Evolutionary conservation across 805 yeast species (phyloP), one percentile per base, ranked within the genome.

Genomic region (Ogataea pignaliae): DNA sequence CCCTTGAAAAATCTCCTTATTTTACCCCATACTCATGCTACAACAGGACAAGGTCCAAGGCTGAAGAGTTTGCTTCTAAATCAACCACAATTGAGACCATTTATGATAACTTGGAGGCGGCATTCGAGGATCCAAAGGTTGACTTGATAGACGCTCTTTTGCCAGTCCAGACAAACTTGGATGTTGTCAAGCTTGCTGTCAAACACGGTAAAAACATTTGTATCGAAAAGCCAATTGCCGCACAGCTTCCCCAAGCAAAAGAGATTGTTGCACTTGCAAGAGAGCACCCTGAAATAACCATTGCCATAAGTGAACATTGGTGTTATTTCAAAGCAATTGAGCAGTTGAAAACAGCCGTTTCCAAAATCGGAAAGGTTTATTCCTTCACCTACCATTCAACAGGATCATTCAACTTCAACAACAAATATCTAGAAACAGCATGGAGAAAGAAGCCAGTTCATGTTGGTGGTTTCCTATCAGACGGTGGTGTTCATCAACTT

Each of bases 401-500:
- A 3, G 93, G 93, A 26, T 78, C 88, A 10, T 86, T 81, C 71
- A 74, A 77, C 52, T 70, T 69, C 29, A 56, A 67, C 44, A 81
- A 76, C 66, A 78, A 83, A 59, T 86, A 85, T 58, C 60, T 80
- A 47, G 63, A 69, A 17, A 90, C 97, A 2, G 43, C 81, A 13
- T 91, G 98, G 98, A 83, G 97, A 74, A 79, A 76, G 61, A 73
- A 82, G 39, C 97, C 98, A 29, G 83, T 88, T 64, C 97, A 91
- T 61, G 77, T 89, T 53, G 98, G 98, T 43, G 97, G 97, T 0
- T 90, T 73, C 66, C 71, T 91, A 56, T 83, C 91, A 46, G 98
- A 91, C 59, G 97, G 97, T 58, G 98, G 97, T 61, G 98, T 91
- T 18, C 98, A 91, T 66, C 97, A 90, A 65, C 70, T 90, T 63